phyloP scores from a whole-genome alignment of 2,329 filamentous ascomycete species.

The Fusarium dimerum region DNA sequence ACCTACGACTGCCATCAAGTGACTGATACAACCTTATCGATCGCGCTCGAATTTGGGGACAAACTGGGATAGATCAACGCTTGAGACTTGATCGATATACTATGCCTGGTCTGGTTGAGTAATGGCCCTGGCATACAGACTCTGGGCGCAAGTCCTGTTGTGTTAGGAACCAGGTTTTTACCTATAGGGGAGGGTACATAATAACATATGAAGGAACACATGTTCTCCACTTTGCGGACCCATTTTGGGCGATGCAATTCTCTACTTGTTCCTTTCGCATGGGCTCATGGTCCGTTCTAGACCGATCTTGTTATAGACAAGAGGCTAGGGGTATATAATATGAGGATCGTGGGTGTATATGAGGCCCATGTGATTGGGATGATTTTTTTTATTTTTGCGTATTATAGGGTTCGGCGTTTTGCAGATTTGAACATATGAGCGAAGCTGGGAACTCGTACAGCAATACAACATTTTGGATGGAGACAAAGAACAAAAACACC shows the following conservation, averaged over 20 bases:
- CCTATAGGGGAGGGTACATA: no score
- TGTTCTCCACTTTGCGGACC: not conserved
- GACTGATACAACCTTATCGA: not conserved
- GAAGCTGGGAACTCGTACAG: not conserved
- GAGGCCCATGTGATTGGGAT: constrained; percentile 21
- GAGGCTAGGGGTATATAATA: constrained; percentile 20
- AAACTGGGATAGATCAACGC: not conserved
- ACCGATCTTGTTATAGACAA: constrained; percentile 3
- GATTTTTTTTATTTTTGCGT: constrained; percentile 8
- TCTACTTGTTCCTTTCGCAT: constrained; percentile 1
- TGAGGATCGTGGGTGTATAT: constrained; percentile 21
- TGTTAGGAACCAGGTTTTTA: no score
- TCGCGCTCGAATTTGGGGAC: not conserved
- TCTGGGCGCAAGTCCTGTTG: no score
- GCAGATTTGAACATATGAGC: constrained; percentile 1
- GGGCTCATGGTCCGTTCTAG: constrained; percentile 13
- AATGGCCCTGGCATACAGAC: no score
- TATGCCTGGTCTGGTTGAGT: no score
- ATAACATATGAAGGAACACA: no score
- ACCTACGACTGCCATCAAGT: constrained; percentile 1
- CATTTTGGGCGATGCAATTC: not conserved
- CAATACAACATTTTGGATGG: not conserved
- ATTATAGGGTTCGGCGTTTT: constrained; percentile 21
- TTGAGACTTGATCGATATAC: no score
- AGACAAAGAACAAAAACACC: not conserved